Evolutionary conservation across 1,139 yeast species (phyloP).

Genomic region (Blastobotrys raffinosifermentans): DNA sequence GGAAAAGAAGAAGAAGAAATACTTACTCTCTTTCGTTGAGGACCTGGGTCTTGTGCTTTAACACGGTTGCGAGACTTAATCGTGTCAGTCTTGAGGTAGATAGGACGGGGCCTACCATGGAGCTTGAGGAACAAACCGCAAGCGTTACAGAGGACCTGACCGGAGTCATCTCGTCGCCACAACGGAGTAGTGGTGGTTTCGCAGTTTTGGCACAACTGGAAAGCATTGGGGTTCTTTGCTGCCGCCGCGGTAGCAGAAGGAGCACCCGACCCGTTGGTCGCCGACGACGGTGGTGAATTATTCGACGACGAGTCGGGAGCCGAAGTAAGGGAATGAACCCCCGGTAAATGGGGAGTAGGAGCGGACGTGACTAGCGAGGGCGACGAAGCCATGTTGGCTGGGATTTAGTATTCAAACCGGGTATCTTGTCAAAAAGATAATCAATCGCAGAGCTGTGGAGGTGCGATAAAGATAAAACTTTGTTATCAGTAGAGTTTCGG

Average conservation of each 20-base stretch:
- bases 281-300: too few species aligned
- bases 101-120: conserved; percentile 91
- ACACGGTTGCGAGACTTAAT: conserved; percentile 85
- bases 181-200: conserved; percentile 88
- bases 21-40: conserved; percentile 1
- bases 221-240: conserved; percentile 1
- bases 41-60: conserved; percentile 29
- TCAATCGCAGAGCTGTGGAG: too few species aligned
- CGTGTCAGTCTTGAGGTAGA: conserved; percentile 83
- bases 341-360: neutral
- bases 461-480: too few species aligned
- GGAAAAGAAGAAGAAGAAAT: too few species aligned
- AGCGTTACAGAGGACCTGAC: conserved; percentile 91
- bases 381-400: conserved; percentile 1
- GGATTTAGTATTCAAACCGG: too few species aligned
- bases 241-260: neutral
- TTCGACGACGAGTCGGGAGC: too few species aligned
- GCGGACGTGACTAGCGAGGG: neutral
- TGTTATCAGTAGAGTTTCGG: too few species aligned
- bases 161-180: conserved; percentile 93
- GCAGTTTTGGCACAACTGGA: conserved; percentile 68
- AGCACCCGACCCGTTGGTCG: too few species aligned
- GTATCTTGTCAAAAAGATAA: too few species aligned
- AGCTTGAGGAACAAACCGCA: conserved; percentile 87
- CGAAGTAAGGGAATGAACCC: neutral